Evolutionary conservation across 805 yeast species (phyloP).

Genomic region (Hanseniaspora jakobsenii): DNA sequence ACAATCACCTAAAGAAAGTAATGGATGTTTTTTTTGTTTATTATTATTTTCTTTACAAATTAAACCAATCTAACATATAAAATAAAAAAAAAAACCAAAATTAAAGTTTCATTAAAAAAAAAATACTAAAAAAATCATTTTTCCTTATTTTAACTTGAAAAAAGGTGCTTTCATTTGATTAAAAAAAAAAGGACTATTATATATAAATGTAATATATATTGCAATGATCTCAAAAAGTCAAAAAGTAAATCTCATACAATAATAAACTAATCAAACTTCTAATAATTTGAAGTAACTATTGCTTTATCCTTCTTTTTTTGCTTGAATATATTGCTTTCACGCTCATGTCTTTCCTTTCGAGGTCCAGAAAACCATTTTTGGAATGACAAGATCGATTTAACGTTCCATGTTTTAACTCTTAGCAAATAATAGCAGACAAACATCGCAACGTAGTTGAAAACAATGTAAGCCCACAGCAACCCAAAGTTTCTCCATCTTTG

Average conservation of each 20-base stretch:
- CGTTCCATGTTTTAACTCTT: conserved; percentile 32
- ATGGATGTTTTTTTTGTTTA: background rate
- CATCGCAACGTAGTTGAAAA: conserved; percentile 34
- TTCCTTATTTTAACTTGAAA: no score
- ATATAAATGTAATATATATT: no score
- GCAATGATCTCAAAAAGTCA: no score
- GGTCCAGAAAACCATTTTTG: conserved; percentile 35
- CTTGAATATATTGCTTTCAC: conserved; percentile 33
- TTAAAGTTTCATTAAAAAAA: no score
- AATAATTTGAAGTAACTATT: conserved; percentile 10
- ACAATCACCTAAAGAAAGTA: no score
- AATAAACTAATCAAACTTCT: no score
- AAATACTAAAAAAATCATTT: no score
- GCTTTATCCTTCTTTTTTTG: conserved; percentile 32
- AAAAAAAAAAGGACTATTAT: no score
- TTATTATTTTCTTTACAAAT: background rate
- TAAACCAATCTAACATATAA: no score
- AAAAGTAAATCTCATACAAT: no score
- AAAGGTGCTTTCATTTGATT: no score
- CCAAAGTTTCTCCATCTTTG: conserved; percentile 61
- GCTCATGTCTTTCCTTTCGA: conserved; percentile 37
- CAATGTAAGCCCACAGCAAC: conserved; percentile 36
- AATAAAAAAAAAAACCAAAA: no score
- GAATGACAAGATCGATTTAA: conserved; percentile 28
- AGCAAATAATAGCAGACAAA: conserved; percentile 26